Conservation (phyloP, 2,329 filamentous ascomycete species). For the Monosporascus sp. region DNA sequence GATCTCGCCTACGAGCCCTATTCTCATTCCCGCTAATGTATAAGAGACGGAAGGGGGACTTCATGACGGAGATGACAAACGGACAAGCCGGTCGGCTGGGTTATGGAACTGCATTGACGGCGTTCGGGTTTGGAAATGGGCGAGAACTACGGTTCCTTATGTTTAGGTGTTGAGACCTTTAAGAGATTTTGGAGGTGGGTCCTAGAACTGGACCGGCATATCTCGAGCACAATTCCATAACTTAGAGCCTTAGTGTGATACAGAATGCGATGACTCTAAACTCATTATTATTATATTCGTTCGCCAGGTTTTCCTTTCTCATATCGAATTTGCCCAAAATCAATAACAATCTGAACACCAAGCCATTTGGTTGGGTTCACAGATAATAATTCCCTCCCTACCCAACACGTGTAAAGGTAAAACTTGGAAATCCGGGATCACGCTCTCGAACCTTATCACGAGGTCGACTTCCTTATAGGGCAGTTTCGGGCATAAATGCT, state of each 20-base stretch:
- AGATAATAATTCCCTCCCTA: too few relatives aligned
- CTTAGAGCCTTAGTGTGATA: too few relatives aligned
- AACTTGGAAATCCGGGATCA: too few relatives aligned
- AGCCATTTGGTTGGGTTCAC: too few relatives aligned
- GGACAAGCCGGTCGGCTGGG: slow-evolving; percentile 1
- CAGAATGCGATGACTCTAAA: too few relatives aligned
- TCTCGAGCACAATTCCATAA: neutral
- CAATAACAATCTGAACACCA: too few relatives aligned
- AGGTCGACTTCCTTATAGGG: too few relatives aligned
- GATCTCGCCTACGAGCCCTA: slow-evolving; percentile 61
- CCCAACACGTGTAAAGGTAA: too few relatives aligned
- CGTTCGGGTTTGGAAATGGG: slow-evolving; percentile 10
- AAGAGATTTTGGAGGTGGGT: neutral
- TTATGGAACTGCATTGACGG: slow-evolving; percentile 4
- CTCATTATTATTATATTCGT: too few relatives aligned
- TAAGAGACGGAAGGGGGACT: neutral
- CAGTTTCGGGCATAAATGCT: neutral
- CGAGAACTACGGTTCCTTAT: neutral
- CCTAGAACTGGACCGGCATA: neutral
- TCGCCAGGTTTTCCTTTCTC: too few relatives aligned
- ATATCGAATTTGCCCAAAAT: slow-evolving; percentile 7
- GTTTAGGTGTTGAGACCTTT: neutral
- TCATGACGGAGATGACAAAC: neutral
- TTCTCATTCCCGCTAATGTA: slow-evolving; percentile 46
- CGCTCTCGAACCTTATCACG: neutral